Base-by-base conservation (phyloP, 768 basidiomycete species). In the Boletus rubropictus region DNA sequence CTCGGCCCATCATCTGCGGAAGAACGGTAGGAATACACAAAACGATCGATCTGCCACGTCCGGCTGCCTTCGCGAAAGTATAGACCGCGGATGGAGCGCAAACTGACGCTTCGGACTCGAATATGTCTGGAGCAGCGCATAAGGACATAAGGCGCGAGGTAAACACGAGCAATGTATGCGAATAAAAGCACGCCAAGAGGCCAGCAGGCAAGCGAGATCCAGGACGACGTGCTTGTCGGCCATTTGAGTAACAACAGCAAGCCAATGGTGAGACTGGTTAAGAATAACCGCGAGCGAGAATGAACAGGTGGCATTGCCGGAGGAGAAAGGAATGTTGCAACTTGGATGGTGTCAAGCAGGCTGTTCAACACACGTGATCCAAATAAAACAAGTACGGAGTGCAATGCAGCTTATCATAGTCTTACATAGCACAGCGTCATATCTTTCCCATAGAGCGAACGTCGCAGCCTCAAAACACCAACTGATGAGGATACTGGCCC, bases 401-500 rank as follows among this genome's bases (percentile, higher is more conserved):
- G 54, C 59, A 48, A 45, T 51, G 54, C 25, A 35, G 44, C 52
- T 54, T 62, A 58, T 54, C 62, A 51, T 64, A 57, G 47, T 24
- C 50, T 52, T 57, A 61, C 53, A 56, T 56, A 42, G 42, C 53
- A 54, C 47, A 50, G 36, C 44, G 34, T 31, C 50, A 58, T 39
- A 55, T 59, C 50, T 46, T 46, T 51, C 44, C 44, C 54, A 29
- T 44, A 53, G 33, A 38, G 52, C 44, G 47, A 38, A 40, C 3
- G 36, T 44, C 44, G 42, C 49, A 48, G 43, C 56, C 55, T 77
- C 74, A 98, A 79, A 96, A 98, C 54, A 79, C 79, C 74, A 99
- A 68, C 72, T 89, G 81, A 76, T 99, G 96, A 66, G 96, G 90
- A 77, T 79, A 91, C 75, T 98, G 92, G 52, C 94, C 92, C 80